Evolutionary conservation across 2,329 filamentous ascomycete species (phyloP), one percentile per base, ranked within the genome.

Genomic region (Endocalyx cinctus): DNA sequence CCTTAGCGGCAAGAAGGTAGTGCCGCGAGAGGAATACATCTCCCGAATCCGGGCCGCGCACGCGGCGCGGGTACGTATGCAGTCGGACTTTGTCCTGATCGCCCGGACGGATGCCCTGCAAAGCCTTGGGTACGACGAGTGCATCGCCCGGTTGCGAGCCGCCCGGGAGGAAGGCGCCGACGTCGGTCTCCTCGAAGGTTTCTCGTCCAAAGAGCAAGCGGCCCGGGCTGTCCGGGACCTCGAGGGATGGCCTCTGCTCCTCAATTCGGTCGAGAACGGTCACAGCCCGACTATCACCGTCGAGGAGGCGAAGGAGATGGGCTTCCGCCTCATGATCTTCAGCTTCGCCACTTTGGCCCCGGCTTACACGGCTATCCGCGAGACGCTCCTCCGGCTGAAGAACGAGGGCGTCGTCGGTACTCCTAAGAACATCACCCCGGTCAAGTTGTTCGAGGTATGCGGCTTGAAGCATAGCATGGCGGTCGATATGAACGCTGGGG

Each of bases 21-120:
- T 83, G 7, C 49, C 59, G 2, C 39, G 52, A 0, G 65, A 70
- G 1, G 66, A 67, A 14, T 82, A 67, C 43, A 51, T 66, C n/a
- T 55, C 63, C n/a, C 65, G 79, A 0, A 75, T 83, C 46, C 61
- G 69, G 1, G 77, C 78, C 0, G 76, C 76, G 0, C 61, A 58
- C 10, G 57, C 64, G 6, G 71, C 75, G 2, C 61, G 76, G 3
- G 54, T 64, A 15, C 57, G 62, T 13, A 51, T 70, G 18, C 60
- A 62, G 10, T 65, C 65, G 12, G 77, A 82, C 41, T 77, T 83
- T 23, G 67, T 83, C 17, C 67, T 83, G 35, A 82, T 84, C 36
- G 78, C 77, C 1, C 66, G 79, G 10, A 82, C 78, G 0, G 79
- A 83, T 45, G 72, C 78, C 1, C 56, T 79, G 4, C 74, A 77